Base-by-base conservation (phyloP, 208 protist species). In the Angomonas deanei region DNA sequence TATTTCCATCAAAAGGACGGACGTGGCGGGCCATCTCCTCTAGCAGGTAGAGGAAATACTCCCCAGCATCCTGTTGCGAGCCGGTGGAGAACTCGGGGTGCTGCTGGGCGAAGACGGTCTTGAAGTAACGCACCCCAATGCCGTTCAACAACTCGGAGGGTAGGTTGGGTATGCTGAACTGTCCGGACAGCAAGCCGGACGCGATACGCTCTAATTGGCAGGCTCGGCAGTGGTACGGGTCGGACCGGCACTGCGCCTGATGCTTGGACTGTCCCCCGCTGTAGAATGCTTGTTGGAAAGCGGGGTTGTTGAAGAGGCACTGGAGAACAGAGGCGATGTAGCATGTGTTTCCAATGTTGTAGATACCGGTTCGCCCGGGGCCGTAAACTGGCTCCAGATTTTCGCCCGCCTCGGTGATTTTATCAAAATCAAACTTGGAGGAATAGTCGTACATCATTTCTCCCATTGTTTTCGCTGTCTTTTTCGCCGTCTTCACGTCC, bases 271-370 rank as follows among this genome's bases (percentile, higher is more conserved):
- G 65, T 36, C 50, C 42, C 64, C 67, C 64, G 0, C 66, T 49
- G 56, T 84, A 90, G 70, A 94, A 98, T 42, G 74, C 68, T n/a
- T 72, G 63, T 49, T 72, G 74, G 61, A 98, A 97, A 0, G 79
- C 64, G 2, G 70, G 27, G 17, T 98, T 31, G 1, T 83, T 67
- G 32, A 98, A 85, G 30, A 99, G 72, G 49, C 89, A 84, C 83
- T 99, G 98, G 72, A 99, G 36, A 0, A 97, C 86, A 13, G 93
- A 97, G n/a, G 89, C 78, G 57, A 99, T 86, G 78, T 99, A 99
- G 80, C 97, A 99, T 49, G 78, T 98, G 72, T 99, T 99, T 42
- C 98, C 98, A 39, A 99, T 85, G 82, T 99, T 99, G 34, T 76
- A 57, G 48, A 99, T 94, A 21, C 92, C 92, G 1, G 91, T 97